Evolutionary conservation across 805 yeast species (phyloP).

Genomic region (Zygosaccharomyces bailii): DNA sequence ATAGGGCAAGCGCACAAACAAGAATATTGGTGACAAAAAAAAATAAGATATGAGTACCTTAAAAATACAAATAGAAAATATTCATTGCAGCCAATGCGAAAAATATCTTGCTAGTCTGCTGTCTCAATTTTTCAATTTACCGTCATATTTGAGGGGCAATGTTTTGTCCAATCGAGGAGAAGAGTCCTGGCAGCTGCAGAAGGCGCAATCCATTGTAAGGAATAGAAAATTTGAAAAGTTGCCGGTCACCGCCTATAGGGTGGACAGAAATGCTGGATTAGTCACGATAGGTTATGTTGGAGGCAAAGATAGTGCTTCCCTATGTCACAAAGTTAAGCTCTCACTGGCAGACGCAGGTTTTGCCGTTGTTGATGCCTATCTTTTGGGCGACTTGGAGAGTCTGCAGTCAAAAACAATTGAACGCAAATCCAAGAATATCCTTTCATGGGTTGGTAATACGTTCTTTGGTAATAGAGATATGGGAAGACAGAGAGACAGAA

Average conservation of each 20-base stretch:
- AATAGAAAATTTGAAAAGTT: neutral
- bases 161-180: neutral
- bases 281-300: constrained; percentile 13
- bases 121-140: constrained; percentile 19
- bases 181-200: constrained; percentile 5
- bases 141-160: neutral
- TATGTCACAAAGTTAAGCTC: constrained; percentile 26
- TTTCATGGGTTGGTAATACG: neutral
- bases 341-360: constrained; percentile 21
- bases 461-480: neutral
- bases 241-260: constrained; percentile 6
- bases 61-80: constrained; percentile 36
- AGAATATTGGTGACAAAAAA: neutral
- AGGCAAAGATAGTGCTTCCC: constrained; percentile 15
- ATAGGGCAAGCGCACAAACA: neutral
- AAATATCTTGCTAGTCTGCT: constrained; percentile 36
- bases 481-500: constrained; percentile 18
- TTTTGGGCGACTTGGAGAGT: constrained; percentile 18
- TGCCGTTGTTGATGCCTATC: constrained; percentile 8
- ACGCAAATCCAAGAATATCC: neutral
- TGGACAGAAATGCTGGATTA: constrained; percentile 4
- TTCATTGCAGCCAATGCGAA: constrained; percentile 57
- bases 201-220: constrained; percentile 10
- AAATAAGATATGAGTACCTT: constrained; percentile 18
- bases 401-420: neutral